A percentile compares a stretch with the other conserved stretches of the same genome.
Conservation (phyloP, 768 basidiomycete genomes). For the Mrakia hoshinonis region DNA sequence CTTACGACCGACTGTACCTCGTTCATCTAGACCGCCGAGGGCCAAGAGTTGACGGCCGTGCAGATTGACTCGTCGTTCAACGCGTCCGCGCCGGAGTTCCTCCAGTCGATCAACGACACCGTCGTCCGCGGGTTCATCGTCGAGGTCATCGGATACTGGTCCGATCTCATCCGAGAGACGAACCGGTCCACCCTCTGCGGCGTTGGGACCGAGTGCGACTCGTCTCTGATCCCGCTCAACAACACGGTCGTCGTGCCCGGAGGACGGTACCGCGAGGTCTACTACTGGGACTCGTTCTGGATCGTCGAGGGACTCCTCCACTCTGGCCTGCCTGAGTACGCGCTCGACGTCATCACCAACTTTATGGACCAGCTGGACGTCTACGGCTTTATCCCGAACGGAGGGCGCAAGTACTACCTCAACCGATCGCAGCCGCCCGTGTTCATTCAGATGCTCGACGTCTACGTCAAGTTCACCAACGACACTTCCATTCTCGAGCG, state of each 20-base stretch:
- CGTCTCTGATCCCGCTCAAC: slow-evolving; percentile 79
- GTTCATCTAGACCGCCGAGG: slow-evolving; percentile 54
- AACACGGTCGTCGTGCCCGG: slow-evolving; percentile 87
- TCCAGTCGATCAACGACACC: slow-evolving; percentile 61
- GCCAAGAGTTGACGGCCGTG: slow-evolving; percentile 64
- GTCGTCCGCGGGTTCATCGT: slow-evolving; percentile 62
- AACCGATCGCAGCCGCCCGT: slow-evolving; percentile 88
- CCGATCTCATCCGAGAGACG: slow-evolving; percentile 60
- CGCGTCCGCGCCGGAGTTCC: slow-evolving; percentile 52
- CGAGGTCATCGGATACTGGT: slow-evolving; percentile 81
- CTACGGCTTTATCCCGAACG: slow-evolving; percentile 89
- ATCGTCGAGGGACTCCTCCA: slow-evolving; percentile 66
- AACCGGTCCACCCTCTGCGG: slow-evolving; percentile 61
- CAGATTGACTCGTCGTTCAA: slow-evolving; percentile 52
- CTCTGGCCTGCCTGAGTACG: slow-evolving; percentile 63
- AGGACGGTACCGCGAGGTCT: slow-evolving; percentile 53
- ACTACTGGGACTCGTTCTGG: slow-evolving; percentile 37
- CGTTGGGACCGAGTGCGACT: slow-evolving; percentile 55
- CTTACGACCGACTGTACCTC: neutral
- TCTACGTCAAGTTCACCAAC: slow-evolving; percentile 64
- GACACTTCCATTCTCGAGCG: slow-evolving; percentile 67
- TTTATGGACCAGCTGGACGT: slow-evolving; percentile 85
- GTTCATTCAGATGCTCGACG: slow-evolving; percentile 86
- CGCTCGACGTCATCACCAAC: slow-evolving; percentile 72
- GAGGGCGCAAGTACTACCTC: slow-evolving; percentile 55